A percentile compares a stretch with the other conserved stretches of the same genome.
Conservation (phyloP, 441 rosid species). For the Populus hybrid region DNA sequence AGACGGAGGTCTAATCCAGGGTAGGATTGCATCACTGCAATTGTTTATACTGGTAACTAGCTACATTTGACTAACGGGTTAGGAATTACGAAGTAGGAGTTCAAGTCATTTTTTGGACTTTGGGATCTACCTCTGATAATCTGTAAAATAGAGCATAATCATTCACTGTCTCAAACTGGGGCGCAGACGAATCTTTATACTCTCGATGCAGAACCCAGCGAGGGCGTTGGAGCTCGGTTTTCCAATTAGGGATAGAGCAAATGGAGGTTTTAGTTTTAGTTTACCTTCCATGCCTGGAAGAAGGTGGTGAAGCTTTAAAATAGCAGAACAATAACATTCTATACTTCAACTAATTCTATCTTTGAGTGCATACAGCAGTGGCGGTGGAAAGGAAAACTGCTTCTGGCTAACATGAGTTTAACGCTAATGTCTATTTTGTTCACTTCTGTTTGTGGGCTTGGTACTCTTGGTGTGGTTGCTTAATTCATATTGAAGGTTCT, state of each 20-base stretch:
- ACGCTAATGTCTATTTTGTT: constrained; percentile 28
- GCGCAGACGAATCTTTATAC: constrained; percentile 44
- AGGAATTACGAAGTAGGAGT: constrained; percentile 35
- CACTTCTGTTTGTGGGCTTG: constrained; percentile 20
- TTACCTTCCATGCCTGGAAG: constrained; percentile 43
- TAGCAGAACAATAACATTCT: constrained; percentile 29
- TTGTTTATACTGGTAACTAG: constrained; percentile 44
- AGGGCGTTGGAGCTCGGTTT: constrained; percentile 59
- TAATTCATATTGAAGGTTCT: constrained; percentile 22
- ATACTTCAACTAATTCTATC: constrained; percentile 21
- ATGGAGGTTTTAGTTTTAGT: constrained; percentile 54
- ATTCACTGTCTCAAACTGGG: constrained; percentile 36
- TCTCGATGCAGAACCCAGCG: constrained; percentile 52
- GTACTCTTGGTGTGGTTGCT: constrained; percentile 25
- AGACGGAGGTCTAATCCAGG: constrained; percentile 45
- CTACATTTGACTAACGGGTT: constrained; percentile 40
- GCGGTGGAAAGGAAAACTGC: constrained; percentile 40
- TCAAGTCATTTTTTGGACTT: constrained; percentile 36
- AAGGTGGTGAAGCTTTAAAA: constrained; percentile 34
- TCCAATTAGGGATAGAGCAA: constrained; percentile 60
- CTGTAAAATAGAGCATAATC: constrained; percentile 64
- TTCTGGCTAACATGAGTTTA: constrained; percentile 24
- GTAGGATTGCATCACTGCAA: constrained; percentile 33
- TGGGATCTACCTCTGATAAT: constrained; percentile 47
- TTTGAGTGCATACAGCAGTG: constrained; percentile 23